These are phyloP conservation scores for Citrus inodora DNA, from an alignment of 345 rosid species.

Conservation along the genomic window DNA sequence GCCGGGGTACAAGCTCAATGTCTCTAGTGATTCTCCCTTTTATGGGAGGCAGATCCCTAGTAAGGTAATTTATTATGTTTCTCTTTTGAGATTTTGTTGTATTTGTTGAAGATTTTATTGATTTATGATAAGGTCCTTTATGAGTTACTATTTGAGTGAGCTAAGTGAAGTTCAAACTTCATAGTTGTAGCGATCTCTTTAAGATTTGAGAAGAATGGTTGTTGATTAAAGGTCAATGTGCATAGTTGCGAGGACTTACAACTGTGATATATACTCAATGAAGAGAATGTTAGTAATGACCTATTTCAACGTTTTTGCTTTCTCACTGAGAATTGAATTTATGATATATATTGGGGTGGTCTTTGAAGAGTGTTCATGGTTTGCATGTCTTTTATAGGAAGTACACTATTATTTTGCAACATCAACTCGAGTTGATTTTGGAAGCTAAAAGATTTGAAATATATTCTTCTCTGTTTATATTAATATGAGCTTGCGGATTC, in stretches of 20 bases:
- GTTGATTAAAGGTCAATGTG: neutral
- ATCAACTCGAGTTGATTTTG: neutral
- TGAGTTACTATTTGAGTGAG: neutral
- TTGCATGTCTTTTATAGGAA: neutral
- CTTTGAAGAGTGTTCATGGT: neutral
- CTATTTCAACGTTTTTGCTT: neutral
- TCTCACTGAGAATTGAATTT: neutral
- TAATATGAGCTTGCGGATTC: neutral
- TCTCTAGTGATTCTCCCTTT: conserved; percentile 59
- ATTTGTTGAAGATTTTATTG: neutral
- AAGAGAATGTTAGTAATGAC: neutral
- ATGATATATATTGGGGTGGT: neutral
- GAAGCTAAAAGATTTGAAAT: neutral
- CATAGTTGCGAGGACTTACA: neutral
- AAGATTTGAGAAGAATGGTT: neutral
- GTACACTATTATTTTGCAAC: neutral
- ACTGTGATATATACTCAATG: neutral
- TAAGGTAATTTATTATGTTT: conserved; percentile 38
- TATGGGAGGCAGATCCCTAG: conserved; percentile 71
- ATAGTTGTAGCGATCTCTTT: neutral
- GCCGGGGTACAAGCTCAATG: conserved; percentile 48
- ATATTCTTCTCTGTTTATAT: neutral
- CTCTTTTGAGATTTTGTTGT: neutral
- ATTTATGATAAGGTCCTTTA: too few species aligned
- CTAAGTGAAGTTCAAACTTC: neutral